phyloP scores from a whole-genome alignment of 108 stramenopile species.

The Epithemia pelagica region DNA sequence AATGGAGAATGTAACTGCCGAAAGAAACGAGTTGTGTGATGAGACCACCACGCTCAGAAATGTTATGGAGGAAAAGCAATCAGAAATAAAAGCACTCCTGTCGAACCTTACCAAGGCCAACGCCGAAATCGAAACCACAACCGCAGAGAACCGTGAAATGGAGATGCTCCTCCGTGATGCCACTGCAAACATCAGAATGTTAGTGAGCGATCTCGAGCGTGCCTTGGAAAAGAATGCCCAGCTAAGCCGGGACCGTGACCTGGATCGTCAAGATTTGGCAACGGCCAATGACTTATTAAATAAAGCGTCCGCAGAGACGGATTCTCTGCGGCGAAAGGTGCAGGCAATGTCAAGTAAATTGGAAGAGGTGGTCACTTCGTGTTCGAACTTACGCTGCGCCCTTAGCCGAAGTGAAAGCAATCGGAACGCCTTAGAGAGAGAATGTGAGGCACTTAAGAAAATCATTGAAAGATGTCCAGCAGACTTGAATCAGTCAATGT shows the following conservation, averaged over 20 bases:
- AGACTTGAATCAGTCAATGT: neutral
- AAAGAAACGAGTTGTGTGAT: neutral
- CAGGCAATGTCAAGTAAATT: neutral
- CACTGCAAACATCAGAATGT: conserved; percentile 3
- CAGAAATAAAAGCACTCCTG: neutral
- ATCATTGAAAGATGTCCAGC: neutral
- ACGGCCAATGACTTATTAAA: neutral
- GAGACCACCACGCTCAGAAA: neutral
- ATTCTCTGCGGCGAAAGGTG: neutral
- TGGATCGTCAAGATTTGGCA: neutral
- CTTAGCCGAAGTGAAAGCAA: neutral
- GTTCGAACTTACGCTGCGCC: neutral
- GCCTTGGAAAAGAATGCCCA: neutral
- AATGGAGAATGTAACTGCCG: neutral
- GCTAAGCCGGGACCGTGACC: neutral
- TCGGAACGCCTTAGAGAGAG: neutral
- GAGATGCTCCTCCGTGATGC: neutral
- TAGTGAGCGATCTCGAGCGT: neutral
- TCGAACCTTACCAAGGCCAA: neutral
- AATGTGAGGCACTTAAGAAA: neutral
- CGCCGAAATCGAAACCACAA: neutral
- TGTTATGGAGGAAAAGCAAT: neutral
- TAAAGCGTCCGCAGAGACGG: neutral
- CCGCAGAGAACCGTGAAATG: neutral
- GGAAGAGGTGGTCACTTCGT: neutral